Evolutionary conservation across 1,139 yeast genomes (phyloP).

Genomic region (Ogataea hybrid): DNA sequence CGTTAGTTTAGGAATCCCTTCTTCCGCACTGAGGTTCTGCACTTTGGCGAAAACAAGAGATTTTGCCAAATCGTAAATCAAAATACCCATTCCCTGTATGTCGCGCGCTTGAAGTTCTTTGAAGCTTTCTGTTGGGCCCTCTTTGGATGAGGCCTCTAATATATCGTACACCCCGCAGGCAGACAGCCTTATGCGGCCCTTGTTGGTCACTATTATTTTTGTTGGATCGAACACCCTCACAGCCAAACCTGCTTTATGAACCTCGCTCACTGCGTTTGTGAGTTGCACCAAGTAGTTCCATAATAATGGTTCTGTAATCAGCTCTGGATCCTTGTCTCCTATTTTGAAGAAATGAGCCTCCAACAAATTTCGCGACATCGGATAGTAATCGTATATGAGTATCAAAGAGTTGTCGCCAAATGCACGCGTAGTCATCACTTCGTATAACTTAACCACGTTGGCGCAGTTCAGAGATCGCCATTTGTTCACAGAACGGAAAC

Average conservation of each 20-base stretch:
- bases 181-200: conserved; percentile 68
- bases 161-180: conserved; percentile 75
- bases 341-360: conserved; percentile 50
- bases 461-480: conserved; percentile 55
- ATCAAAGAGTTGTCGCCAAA: conserved; percentile 75
- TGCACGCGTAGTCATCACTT: conserved; percentile 84
- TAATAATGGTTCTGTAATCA: conserved; percentile 59
- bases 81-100: conserved; percentile 51
- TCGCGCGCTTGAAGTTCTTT: conserved; percentile 42
- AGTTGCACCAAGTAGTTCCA: conserved; percentile 81
- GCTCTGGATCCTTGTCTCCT: conserved; percentile 31
- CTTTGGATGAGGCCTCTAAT: conserved; percentile 35
- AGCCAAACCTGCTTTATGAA: conserved; percentile 62
- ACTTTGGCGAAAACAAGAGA: conserved; percentile 39
- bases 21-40: conserved; percentile 23
- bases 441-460: conserved; percentile 65
- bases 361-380: conserved; percentile 56
- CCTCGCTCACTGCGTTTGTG: conserved; percentile 58
- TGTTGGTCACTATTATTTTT: conserved; percentile 69
- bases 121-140: conserved; percentile 5
- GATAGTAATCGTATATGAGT: conserved; percentile 67
- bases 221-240: conserved; percentile 62
- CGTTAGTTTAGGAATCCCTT: conserved; percentile 27
- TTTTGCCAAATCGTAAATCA: conserved; percentile 56
- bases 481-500: conserved; percentile 45